These are phyloP conservation scores for Ophioceras dolichostomum DNA, from an alignment of 2,329 filamentous ascomycete genomes.

Conservation along the genomic window DNA sequence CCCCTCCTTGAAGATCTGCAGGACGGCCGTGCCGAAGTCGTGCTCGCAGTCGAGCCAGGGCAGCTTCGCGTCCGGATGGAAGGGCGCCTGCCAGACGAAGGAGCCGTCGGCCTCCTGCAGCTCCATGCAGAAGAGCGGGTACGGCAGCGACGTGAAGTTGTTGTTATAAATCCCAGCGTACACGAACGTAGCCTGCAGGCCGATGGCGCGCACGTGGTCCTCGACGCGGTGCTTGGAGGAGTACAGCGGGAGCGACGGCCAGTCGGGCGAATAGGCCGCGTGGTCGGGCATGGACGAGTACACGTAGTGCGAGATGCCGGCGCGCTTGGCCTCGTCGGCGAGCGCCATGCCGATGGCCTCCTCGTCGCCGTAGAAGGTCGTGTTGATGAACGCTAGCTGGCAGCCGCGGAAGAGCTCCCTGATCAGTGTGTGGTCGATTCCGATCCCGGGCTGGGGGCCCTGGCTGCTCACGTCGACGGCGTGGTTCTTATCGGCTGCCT, in stretches of 20 bases:
- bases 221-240: constrained; percentile 86
- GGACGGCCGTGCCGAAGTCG: constrained; percentile 80
- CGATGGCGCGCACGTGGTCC: constrained; percentile 74
- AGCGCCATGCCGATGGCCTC: constrained; percentile 77
- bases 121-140: constrained; percentile 93
- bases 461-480: constrained; percentile 62
- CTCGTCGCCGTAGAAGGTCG: constrained; percentile 93
- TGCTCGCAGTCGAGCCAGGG: constrained; percentile 97
- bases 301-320: constrained; percentile 79
- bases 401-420: constrained; percentile 69
- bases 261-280: constrained; percentile 59
- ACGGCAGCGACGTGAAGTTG: constrained; percentile 88
- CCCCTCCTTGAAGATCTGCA: constrained; percentile 94
- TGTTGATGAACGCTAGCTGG: constrained; percentile 93
- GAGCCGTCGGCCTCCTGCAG: constrained; percentile 69
- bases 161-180: constrained; percentile 99
- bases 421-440: constrained; percentile 63
- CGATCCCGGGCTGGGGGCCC: constrained; percentile 48
- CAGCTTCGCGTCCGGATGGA: constrained; percentile 76
- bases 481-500: constrained; percentile 20
- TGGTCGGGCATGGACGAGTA: constrained; percentile 98
- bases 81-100: constrained; percentile 88
- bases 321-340: constrained; percentile 78
- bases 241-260: constrained; percentile 85
- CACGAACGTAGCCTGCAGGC: constrained; percentile 79